Evolutionary conservation across 1,139 yeast species (phyloP), one percentile per base, ranked within the genome.

Genomic region (Pichia sp.): DNA sequence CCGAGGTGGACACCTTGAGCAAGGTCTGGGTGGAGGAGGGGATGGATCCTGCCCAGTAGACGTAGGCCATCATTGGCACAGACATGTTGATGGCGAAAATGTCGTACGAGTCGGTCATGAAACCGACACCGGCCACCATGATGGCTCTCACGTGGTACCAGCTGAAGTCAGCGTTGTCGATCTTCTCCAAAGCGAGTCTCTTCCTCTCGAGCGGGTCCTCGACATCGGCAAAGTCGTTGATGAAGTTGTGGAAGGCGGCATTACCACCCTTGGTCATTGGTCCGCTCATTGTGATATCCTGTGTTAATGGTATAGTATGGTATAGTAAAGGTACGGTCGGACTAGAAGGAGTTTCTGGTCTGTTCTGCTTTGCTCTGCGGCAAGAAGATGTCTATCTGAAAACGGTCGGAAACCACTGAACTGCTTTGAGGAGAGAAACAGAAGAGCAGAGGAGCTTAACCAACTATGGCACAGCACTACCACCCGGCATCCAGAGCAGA

Each of bases 81-180:
- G 89, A 92, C 74, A 90, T 76, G 73, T 87, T 87, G 65, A 90
- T 89, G 63, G 96, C 93, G 65, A 90, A 89, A 64, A 90, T 87
- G 76, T 90, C 96, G 73, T 89, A 90, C 55, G 96, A 85, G 74
- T 90, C 97, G 30, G 96, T 89, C 75, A 90, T 73, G 81, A 90
- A 90, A 70, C 97, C 97, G 61, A 89, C 95, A 77, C 97, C 97
- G 38, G 96, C 96, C 71, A 90, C 91, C 73, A 83, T 67, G 67
- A 90, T 87, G 77, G 93, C 90, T 72, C 91, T 84, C 55, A 89
- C 72, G 68, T 89, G 96, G 68, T 90, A 86, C 95, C 95, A 87
- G 55, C 95, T 91, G 65, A 89, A 90, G 1, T 81, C 75, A 53
- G 92, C 90, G 64, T 85, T 84, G 71, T 89, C 97, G 64, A 89